Evolutionary conservation across 768 basidiomycete genomes (phyloP).

Genomic region (Amanita phalloides): DNA sequence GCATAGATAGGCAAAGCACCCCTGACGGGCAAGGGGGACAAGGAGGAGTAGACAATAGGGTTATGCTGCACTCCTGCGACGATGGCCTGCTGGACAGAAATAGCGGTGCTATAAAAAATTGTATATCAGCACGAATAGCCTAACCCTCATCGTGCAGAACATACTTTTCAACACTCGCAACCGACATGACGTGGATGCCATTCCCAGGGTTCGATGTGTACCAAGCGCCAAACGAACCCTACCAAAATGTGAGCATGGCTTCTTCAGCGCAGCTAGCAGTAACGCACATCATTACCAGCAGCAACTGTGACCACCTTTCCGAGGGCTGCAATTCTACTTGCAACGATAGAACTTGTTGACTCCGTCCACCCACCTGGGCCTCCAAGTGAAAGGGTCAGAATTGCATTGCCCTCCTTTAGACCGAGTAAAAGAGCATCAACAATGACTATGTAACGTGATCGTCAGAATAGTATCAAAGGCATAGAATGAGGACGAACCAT

Average conservation of each 20-base stretch:
- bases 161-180: conserved; percentile 44
- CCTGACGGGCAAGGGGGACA: conserved; percentile 33
- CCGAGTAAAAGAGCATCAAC: conserved; percentile 43
- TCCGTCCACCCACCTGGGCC: conserved; percentile 57
- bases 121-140: neutral
- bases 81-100: conserved; percentile 46
- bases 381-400: conserved; percentile 60
- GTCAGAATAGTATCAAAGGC: neutral
- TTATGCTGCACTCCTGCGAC: conserved; percentile 35
- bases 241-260: neutral
- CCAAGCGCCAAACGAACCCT: conserved; percentile 52
- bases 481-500: conserved; percentile 27
- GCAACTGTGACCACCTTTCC: conserved; percentile 57
- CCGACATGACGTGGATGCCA: conserved; percentile 46
- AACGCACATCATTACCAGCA: conserved; percentile 38
- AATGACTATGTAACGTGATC: conserved; percentile 15
- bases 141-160: conserved; percentile 4
- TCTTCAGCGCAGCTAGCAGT: neutral
- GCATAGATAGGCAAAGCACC: conserved; percentile 44
- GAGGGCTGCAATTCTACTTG: conserved; percentile 41
- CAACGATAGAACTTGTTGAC: conserved; percentile 39
- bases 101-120: conserved; percentile 28
- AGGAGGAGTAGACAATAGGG: conserved; percentile 44
- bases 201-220: conserved; percentile 43
- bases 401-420: conserved; percentile 42